Conservation (phyloP, 2,329 filamentous ascomycete genomes). For the Fusarium sp. region DNA sequence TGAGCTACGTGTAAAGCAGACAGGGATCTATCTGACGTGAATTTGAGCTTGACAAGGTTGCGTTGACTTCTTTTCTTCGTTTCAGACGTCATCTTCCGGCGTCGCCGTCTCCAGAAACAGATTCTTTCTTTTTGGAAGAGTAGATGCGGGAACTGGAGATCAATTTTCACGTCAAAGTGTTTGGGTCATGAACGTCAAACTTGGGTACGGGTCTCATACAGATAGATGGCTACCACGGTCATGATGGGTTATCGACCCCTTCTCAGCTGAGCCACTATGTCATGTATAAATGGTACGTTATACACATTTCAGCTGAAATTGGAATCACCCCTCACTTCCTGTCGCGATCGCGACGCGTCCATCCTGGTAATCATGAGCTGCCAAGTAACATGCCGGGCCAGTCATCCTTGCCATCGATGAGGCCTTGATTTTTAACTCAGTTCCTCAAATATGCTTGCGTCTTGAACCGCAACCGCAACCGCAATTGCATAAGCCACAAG, state of each 20-base stretch:
- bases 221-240: neutral
- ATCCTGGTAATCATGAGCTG: conserved; percentile 12
- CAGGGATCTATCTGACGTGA: conserved; percentile 43
- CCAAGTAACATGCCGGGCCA: neutral
- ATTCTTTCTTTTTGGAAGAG: neutral
- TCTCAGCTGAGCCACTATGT: conserved; percentile 18
- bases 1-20: conserved; percentile 35
- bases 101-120: conserved; percentile 33
- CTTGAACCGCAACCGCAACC: conserved; percentile 15
- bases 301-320: conserved; percentile 11
- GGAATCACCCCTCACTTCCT: conserved; percentile 5
- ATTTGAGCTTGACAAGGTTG: conserved; percentile 42
- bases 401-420: conserved; percentile 9
- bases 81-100: conserved; percentile 43
- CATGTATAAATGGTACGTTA: conserved; percentile 1
- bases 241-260: neutral
- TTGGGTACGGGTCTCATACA: neutral
- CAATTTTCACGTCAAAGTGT: neutral
- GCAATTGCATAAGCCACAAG: neutral
- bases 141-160: neutral
- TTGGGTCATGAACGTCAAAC: neutral
- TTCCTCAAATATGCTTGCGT: neutral
- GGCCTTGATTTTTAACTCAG: neutral
- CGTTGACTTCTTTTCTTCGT: conserved; percentile 24
- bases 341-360: conserved; percentile 18